Evolutionary conservation across 1,284 basidiomycete genomes (phyloP).

Genomic region (Leccinum fallax): DNA sequence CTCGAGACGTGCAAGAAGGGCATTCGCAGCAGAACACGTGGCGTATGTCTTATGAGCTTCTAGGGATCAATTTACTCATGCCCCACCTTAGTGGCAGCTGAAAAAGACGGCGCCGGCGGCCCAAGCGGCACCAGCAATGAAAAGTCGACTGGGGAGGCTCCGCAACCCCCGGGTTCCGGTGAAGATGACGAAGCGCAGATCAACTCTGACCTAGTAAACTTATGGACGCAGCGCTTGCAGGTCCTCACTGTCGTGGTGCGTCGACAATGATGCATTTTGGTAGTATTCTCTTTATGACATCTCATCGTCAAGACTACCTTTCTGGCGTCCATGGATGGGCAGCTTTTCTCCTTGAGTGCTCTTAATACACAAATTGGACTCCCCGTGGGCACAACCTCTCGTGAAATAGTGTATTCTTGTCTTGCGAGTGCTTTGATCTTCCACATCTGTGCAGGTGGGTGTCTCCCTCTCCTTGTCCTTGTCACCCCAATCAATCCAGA

Average conservation of each 20-base stretch:
- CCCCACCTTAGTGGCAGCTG: conserved; percentile 2
- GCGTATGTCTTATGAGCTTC: conserved; percentile 18
- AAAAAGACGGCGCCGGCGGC: conserved; percentile 5
- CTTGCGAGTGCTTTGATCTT: conserved; percentile 35
- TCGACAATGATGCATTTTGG: not conserved
- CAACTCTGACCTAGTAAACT: conserved; percentile 22
- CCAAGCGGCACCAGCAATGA: conserved; percentile 1
- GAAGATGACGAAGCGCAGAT: conserved; percentile 12
- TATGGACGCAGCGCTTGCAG: conserved; percentile 33
- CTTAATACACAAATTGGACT: conserved; percentile 25
- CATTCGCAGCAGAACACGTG: conserved; percentile 5
- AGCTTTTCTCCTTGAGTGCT: conserved; percentile 32
- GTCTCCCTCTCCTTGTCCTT: not conserved
- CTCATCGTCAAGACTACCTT: conserved; percentile 30
- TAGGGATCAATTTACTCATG: conserved; percentile 3
- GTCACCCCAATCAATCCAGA: not conserved
- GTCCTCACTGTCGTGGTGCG: conserved; percentile 34
- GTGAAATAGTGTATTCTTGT: conserved; percentile 33
- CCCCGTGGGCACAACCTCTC: conserved; percentile 6
- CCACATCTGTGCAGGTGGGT: conserved; percentile 33
- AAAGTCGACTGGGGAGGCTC: conserved; percentile 1
- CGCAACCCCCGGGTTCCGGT: not conserved
- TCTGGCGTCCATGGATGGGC: conserved; percentile 31
- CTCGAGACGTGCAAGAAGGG: conserved; percentile 1
- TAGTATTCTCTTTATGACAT: not conserved